Conservation (phyloP, 257 asterid species). For the Gentiana straminea region DNA sequence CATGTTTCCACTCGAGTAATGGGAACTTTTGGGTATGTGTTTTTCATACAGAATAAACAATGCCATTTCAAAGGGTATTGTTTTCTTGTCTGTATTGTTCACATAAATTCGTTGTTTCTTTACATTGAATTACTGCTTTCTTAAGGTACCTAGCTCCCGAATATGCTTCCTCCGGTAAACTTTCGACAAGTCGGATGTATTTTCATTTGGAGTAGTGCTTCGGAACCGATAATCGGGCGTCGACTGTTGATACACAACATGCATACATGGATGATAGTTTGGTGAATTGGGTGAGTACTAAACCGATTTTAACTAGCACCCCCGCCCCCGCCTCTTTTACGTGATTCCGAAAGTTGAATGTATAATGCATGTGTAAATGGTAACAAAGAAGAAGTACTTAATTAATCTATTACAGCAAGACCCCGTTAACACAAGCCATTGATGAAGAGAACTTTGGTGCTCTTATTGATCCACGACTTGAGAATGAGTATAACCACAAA, state of each 20-base stretch:
- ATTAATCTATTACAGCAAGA: conserved; percentile 39
- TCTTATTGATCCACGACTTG: conserved; percentile 46
- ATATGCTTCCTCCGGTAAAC: conserved; percentile 91
- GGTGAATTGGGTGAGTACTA: conserved; percentile 76
- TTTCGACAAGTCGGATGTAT: conserved; percentile 92
- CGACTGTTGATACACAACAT: conserved; percentile 47
- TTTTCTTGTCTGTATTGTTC: not conserved
- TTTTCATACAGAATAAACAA: not conserved
- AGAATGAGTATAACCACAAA: conserved; percentile 26
- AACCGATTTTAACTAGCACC: not conserved
- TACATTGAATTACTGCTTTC: no score
- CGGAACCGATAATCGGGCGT: conserved; percentile 83
- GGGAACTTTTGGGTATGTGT: conserved; percentile 88
- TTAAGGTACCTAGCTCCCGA: conserved; percentile 92
- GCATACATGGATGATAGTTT: conserved; percentile 71
- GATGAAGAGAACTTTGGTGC: conserved; percentile 54
- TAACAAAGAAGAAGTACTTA: not conserved
- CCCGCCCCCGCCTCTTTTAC: not conserved
- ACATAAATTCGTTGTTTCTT: no score
- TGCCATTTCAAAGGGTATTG: not conserved
- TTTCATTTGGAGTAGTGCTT: conserved; percentile 86
- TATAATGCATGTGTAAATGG: not conserved
- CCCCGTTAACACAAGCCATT: conserved; percentile 53
- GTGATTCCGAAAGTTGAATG: not conserved
- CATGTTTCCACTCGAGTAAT: conserved; percentile 91